Conservation (phyloP, 2,329 filamentous ascomycete species). For the Ceratocystis cubensis region DNA sequence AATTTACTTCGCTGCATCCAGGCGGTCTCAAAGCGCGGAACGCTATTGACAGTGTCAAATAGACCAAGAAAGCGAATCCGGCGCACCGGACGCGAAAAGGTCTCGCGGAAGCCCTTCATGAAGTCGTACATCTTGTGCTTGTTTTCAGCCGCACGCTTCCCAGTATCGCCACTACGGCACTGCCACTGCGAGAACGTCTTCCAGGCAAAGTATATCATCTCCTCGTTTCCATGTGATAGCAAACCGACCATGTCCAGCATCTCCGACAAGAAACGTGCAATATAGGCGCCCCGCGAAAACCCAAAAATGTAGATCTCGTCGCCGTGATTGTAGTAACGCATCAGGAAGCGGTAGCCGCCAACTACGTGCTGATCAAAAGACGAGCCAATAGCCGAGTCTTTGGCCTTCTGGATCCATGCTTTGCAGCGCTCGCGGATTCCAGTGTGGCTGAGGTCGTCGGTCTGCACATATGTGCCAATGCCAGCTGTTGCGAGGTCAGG, state of each 20-base stretch:
- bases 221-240: slow-evolving; percentile 69
- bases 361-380: slow-evolving; percentile 76
- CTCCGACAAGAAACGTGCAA: slow-evolving; percentile 63
- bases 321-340: slow-evolving; percentile 55
- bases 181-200: slow-evolving; percentile 68
- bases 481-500: slow-evolving; percentile 35
- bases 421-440: slow-evolving; percentile 43
- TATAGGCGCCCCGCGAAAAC: slow-evolving; percentile 61
- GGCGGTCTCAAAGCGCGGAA: slow-evolving; percentile 60
- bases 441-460: slow-evolving; percentile 46
- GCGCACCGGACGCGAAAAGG: slow-evolving; percentile 62
- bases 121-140: slow-evolving; percentile 55
- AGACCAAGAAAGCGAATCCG: slow-evolving; percentile 65
- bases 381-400: slow-evolving; percentile 67
- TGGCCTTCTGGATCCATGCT: slow-evolving; percentile 59
- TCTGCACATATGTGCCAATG: slow-evolving; percentile 61
- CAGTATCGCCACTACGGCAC: slow-evolving; percentile 37
- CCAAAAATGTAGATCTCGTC: slow-evolving; percentile 62
- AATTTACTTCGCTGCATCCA: slow-evolving; percentile 73
- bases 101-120: slow-evolving; percentile 69
- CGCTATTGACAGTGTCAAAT: slow-evolving; percentile 73
- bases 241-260: slow-evolving; percentile 77
- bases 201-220: slow-evolving; percentile 76
- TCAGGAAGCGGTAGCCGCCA: slow-evolving; percentile 67
- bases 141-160: slow-evolving; percentile 33